A percentile compares a stretch with the other conserved stretches of the same genome.
These are phyloP conservation scores for Triticum dicoccoides DNA, from an alignment of 176 grass and related monocot species.

Conservation along the genomic window DNA sequence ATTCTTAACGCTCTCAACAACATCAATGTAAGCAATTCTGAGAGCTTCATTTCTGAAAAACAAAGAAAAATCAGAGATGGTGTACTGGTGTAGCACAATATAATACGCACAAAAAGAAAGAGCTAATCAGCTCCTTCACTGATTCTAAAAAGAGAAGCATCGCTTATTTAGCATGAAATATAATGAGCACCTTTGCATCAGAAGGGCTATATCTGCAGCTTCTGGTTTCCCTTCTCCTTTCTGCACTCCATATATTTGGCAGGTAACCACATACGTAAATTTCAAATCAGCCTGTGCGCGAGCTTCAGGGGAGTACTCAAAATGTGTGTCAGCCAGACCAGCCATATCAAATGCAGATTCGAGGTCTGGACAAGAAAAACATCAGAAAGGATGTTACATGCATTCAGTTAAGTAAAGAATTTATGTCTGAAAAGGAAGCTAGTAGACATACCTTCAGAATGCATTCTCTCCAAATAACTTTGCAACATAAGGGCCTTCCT, in stretches of 20 bases:
- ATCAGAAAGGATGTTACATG: background rate
- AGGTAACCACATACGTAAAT: slow-evolving; percentile 93
- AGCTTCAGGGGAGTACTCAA: slow-evolving; percentile 79
- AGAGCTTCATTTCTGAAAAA: slow-evolving; percentile 88
- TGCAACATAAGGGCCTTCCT: slow-evolving; percentile 96
- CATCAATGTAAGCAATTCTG: slow-evolving; percentile 90
- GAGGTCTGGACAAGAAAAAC: slow-evolving; percentile 37
- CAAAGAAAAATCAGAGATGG: slow-evolving; percentile 25
- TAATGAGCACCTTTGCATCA: slow-evolving; percentile 75
- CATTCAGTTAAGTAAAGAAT: slow-evolving; percentile 24
- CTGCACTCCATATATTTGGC: slow-evolving; percentile 92
- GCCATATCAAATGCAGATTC: slow-evolving; percentile 46
- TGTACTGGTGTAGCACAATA: background rate
- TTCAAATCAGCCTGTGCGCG: slow-evolving; percentile 89
- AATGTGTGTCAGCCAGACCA: slow-evolving; percentile 66
- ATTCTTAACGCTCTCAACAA: slow-evolving; percentile 64
- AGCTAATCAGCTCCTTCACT: slow-evolving; percentile 10
- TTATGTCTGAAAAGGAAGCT: slow-evolving; percentile 17
- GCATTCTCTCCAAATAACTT: slow-evolving; percentile 80
- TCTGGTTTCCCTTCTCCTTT: slow-evolving; percentile 74
- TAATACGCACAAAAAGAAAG: background rate
- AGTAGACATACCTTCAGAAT: slow-evolving; percentile 68
- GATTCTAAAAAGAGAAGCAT: background rate
- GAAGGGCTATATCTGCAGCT: slow-evolving; percentile 85
- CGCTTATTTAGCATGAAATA: background rate